A percentile compares a stretch with the other conserved stretches of the same genome.
Evolutionary conservation across 2,329 filamentous ascomycete genomes (phyloP).

Genomic region (Zelopaecilomyces penicillatus): DNA sequence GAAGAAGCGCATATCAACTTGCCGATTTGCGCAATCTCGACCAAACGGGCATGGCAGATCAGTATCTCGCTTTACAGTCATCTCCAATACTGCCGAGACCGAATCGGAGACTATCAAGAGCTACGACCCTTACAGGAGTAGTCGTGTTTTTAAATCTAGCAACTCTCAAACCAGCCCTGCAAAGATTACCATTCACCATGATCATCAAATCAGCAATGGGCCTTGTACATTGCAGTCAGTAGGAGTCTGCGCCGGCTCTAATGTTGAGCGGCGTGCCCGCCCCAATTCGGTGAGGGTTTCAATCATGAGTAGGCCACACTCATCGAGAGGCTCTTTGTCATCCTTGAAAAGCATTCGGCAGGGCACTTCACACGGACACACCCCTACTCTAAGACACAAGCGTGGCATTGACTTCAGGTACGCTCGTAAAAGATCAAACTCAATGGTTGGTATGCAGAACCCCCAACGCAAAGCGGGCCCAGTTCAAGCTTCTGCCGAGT

Average conservation of each 20-base stretch:
- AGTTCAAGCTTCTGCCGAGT: constrained; percentile 14
- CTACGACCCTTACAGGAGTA: constrained; percentile 79
- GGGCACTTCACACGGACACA: constrained; percentile 32
- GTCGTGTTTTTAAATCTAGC: constrained; percentile 36
- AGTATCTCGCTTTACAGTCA: constrained; percentile 56
- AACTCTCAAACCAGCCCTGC: constrained; percentile 49
- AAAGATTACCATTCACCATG: constrained; percentile 61
- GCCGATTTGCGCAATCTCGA: constrained; percentile 45
- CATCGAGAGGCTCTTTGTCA: constrained; percentile 35
- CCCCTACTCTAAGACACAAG: constrained; percentile 37
- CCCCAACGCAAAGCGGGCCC: constrained; percentile 9
- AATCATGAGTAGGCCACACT: constrained; percentile 21
- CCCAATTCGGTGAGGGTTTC: constrained; percentile 21
- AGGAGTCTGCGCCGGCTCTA: constrained; percentile 28
- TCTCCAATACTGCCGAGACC: constrained; percentile 50
- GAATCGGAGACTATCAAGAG: constrained; percentile 48
- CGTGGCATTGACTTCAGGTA: constrained; percentile 48
- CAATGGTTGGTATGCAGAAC: constrained; percentile 15
- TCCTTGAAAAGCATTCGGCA: constrained; percentile 42
- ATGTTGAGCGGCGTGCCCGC: constrained; percentile 19
- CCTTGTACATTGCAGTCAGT: constrained; percentile 19
- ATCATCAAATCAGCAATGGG: constrained; percentile 22
- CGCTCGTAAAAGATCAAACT: constrained; percentile 32
- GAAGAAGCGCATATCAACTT: constrained; percentile 53
- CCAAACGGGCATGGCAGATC: constrained; percentile 42